Evolutionary conservation across 2,329 filamentous ascomycete genomes (phyloP).

Genomic region (Claviceps sp.): DNA sequence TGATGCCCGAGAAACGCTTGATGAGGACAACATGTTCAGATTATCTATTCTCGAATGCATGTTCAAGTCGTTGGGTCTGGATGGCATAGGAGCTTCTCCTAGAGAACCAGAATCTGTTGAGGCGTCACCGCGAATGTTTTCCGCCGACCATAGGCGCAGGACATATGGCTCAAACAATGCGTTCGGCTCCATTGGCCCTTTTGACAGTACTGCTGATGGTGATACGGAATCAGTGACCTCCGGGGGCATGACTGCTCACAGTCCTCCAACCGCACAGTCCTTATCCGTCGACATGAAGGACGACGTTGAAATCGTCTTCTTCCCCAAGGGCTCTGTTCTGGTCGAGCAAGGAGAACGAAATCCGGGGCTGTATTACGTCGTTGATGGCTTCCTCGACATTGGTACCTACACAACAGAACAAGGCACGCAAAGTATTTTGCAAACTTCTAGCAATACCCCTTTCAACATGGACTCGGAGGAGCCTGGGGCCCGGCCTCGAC

Average conservation of each 20-base stretch:
- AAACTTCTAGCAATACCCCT: slow-evolving; percentile 14
- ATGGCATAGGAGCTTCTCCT: slow-evolving; percentile 49
- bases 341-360: slow-evolving; percentile 97
- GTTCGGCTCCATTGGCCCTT: slow-evolving; percentile 81
- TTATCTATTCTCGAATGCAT: slow-evolving; percentile 89
- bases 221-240: slow-evolving; percentile 80
- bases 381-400: slow-evolving; percentile 93
- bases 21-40: slow-evolving; percentile 81
- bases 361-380: slow-evolving; percentile 90
- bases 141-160: slow-evolving; percentile 62
- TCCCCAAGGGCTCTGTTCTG: slow-evolving; percentile 84
- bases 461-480: slow-evolving; percentile 5
- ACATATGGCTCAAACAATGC: slow-evolving; percentile 62
- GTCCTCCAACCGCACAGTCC: slow-evolving; percentile 49
- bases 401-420: slow-evolving; percentile 47
- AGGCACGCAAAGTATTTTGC: slow-evolving; percentile 20
- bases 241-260: slow-evolving; percentile 45
- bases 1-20: slow-evolving; percentile 66
- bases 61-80: slow-evolving; percentile 83
- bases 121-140: slow-evolving; percentile 71
- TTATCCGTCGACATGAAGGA: slow-evolving; percentile 72
- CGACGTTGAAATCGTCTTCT: slow-evolving; percentile 94
- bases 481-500: neutral
- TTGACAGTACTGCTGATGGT: slow-evolving; percentile 60
- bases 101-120: slow-evolving; percentile 65